A percentile compares a stretch with the other conserved stretches of the same genome.
These are phyloP conservation scores for Smallanthus sonchifolius DNA, from an alignment of 129 eudicot species.

Conservation along the genomic window DNA sequence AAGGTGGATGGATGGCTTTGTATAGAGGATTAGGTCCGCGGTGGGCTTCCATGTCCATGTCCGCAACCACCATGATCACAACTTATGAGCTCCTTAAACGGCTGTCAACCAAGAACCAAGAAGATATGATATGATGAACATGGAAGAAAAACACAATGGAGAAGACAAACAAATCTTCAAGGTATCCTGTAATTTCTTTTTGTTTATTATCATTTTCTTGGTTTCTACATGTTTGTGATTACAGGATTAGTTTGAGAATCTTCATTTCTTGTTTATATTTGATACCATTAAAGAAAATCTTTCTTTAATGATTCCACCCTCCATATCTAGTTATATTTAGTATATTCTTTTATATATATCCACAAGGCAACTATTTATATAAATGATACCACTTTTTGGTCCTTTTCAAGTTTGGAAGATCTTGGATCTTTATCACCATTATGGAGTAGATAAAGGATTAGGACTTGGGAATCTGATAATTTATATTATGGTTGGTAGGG, in stretches of 20 bases:
- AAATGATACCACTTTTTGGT: constrained; percentile 19
- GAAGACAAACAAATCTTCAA: neutral
- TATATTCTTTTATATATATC: constrained; percentile 15
- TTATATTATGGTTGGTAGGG: constrained; percentile 25
- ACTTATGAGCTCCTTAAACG: constrained; percentile 80
- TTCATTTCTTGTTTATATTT: constrained; percentile 27
- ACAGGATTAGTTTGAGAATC: neutral
- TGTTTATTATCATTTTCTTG: constrained; percentile 13
- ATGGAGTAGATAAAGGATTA: constrained; percentile 34
- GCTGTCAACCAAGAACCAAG: constrained; percentile 67
- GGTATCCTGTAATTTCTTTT: constrained; percentile 16
- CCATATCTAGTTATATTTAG: constrained; percentile 12
- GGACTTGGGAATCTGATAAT: constrained; percentile 22
- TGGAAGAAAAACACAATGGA: neutral
- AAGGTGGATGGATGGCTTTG: constrained; percentile 82
- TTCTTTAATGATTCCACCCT: neutral
- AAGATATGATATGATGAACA: constrained; percentile 37
- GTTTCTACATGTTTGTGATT: too few species aligned
- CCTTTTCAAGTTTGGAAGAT: constrained; percentile 14
- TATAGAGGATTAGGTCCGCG: constrained; percentile 78
- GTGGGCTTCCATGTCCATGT: constrained; percentile 85
- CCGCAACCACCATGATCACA: constrained; percentile 87
- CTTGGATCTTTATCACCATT: constrained; percentile 24
- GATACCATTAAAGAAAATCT: neutral
- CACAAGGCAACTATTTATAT: constrained; percentile 12